These are phyloP conservation scores for Bjerkandera adusta DNA, from an alignment of 1,284 basidiomycete species.

Conservation along the genomic window DNA sequence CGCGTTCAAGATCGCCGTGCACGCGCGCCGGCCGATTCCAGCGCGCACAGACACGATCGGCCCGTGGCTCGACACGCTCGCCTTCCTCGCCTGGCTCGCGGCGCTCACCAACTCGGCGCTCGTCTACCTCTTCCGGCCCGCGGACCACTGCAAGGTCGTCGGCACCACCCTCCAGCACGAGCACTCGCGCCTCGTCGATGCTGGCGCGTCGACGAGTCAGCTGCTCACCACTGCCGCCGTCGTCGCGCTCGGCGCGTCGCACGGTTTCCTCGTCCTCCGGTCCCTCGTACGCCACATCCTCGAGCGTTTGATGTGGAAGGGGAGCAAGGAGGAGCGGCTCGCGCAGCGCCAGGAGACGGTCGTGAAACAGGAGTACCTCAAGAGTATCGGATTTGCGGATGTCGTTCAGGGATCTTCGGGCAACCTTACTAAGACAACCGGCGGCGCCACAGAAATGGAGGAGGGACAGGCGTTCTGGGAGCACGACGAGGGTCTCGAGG, in stretches of 20 bases:
- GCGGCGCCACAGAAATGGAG: constrained; percentile 22
- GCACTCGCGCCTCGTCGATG: constrained; percentile 18
- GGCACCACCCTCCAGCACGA: constrained; percentile 28
- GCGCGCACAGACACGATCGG: constrained; percentile 88
- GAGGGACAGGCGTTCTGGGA: constrained; percentile 53
- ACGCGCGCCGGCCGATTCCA: constrained; percentile 84
- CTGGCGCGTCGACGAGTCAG: constrained; percentile 35
- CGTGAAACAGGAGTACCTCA: constrained; percentile 65
- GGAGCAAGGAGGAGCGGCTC: constrained; percentile 61
- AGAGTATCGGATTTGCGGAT: constrained; percentile 35
- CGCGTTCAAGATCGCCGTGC: constrained; percentile 92
- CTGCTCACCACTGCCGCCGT: constrained; percentile 68
- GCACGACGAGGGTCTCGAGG: constrained; percentile 64
- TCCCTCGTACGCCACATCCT: constrained; percentile 65
- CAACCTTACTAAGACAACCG: constrained; percentile 19
- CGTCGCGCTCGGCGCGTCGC: constrained; percentile 75
- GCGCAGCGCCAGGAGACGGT: constrained; percentile 54
- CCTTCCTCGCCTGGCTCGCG: constrained; percentile 86
- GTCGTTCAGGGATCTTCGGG: constrained; percentile 20
- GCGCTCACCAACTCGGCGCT: constrained; percentile 85
- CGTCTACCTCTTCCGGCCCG: constrained; percentile 74
- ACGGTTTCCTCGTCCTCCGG: constrained; percentile 74
- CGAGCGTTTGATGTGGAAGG: constrained; percentile 75
- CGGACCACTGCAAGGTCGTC: constrained; percentile 25
- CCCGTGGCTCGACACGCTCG: constrained; percentile 88